Conservation (phyloP, 2,329 filamentous ascomycete species). For the Triangularia setosa region DNA sequence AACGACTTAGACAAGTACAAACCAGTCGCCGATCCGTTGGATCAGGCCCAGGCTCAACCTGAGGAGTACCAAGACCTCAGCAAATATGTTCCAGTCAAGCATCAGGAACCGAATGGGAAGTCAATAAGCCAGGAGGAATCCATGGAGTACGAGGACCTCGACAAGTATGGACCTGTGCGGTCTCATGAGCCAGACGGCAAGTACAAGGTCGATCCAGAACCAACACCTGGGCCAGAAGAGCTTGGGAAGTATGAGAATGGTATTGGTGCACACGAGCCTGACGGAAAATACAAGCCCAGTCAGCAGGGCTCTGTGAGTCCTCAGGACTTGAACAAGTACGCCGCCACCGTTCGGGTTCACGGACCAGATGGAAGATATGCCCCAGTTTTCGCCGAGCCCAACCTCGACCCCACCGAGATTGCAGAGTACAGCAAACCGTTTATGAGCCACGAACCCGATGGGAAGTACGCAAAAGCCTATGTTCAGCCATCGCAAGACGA, state of each 20-base stretch:
- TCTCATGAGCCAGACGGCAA: slow-evolving; percentile 22
- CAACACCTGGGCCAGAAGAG: slow-evolving; percentile 15
- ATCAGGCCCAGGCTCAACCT: slow-evolving; percentile 26
- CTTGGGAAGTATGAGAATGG: slow-evolving; percentile 28
- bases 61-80: slow-evolving; percentile 39
- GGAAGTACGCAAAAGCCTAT: slow-evolving; percentile 30
- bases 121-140: slow-evolving; percentile 7
- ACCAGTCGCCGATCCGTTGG: not conserved
- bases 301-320: slow-evolving; percentile 9
- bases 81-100: slow-evolving; percentile 33
- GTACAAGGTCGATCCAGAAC: slow-evolving; percentile 7
- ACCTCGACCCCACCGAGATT: slow-evolving; percentile 37
- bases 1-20: slow-evolving; percentile 41
- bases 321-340: slow-evolving; percentile 29
- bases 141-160: not conserved
- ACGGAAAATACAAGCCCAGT: slow-evolving; percentile 12
- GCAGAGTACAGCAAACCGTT: slow-evolving; percentile 21
- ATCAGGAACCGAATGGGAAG: slow-evolving; percentile 15
- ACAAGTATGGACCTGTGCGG: slow-evolving; percentile 10
- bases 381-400: slow-evolving; percentile 12
- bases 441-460: slow-evolving; percentile 35
- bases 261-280: slow-evolving; percentile 13
- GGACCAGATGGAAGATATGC: slow-evolving; percentile 22
- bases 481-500: slow-evolving; percentile 30
- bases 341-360: slow-evolving; percentile 31